Conservation (phyloP, 2,329 filamentous ascomycete species). For the Venturia asperata region DNA sequence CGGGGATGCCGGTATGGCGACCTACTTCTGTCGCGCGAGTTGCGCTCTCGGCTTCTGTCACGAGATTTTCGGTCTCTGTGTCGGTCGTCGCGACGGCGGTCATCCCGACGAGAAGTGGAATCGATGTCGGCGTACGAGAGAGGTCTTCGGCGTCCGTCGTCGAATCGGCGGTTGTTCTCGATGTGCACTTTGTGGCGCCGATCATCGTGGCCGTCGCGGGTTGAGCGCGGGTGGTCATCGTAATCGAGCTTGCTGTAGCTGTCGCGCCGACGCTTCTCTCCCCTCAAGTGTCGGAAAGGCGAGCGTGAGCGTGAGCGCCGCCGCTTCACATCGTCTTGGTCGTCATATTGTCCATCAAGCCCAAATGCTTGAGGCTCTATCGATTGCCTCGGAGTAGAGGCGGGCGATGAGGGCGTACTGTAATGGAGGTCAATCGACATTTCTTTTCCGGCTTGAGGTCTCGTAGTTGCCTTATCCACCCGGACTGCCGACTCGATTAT, state of each 20-base stretch:
- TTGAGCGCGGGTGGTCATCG: conserved; percentile 44
- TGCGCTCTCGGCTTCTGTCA: conserved; percentile 2
- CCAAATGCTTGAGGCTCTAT: conserved; percentile 10
- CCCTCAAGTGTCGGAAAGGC: conserved; percentile 45
- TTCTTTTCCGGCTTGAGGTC: conserved; percentile 67
- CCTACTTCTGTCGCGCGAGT: conserved; percentile 28
- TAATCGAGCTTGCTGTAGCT: conserved; percentile 12
- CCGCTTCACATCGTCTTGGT: conserved; percentile 29
- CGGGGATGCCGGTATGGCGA: conserved; percentile 48
- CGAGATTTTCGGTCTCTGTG: conserved; percentile 8
- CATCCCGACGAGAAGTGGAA: background rate
- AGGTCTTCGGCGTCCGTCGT: conserved; percentile 11
- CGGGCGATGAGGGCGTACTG: conserved; percentile 49
- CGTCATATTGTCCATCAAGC: conserved; percentile 10
- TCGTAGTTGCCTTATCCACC: conserved; percentile 74
- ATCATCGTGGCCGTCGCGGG: conserved; percentile 28
- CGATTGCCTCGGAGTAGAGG: conserved; percentile 17
- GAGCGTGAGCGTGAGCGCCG: conserved; percentile 41
- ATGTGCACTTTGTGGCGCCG: conserved; percentile 28
- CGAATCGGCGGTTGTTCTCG: conserved; percentile 24
- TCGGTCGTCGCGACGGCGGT: conserved; percentile 7
- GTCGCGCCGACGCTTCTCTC: conserved; percentile 60
- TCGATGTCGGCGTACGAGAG: conserved; percentile 12
- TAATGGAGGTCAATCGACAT: conserved; percentile 84
- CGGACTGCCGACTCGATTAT: conserved; percentile 63